These are phyloP conservation scores for Sistotremastrum niveocremeum DNA, from an alignment of 768 basidiomycete species.

Conservation along the genomic window DNA sequence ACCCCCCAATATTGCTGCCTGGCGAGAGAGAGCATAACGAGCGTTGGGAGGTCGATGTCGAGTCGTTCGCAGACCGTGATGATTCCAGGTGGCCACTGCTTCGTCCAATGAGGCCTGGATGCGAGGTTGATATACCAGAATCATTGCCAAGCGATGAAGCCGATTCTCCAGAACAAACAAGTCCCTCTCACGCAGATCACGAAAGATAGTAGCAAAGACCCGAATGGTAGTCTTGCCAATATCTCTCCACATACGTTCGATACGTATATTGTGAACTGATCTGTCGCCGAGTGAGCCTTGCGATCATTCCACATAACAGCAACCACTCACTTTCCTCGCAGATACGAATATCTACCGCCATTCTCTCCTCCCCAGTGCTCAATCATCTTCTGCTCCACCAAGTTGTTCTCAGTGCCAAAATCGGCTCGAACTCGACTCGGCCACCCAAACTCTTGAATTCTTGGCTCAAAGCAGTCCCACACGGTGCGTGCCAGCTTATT, in stretches of 20 bases:
- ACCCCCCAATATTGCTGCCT: conserved; percentile 12
- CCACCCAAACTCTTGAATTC: no score
- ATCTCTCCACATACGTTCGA: conserved; percentile 16
- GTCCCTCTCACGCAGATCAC: conserved; percentile 13
- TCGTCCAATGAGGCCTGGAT: conserved; percentile 16
- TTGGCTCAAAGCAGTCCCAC: no score
- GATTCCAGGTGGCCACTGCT: conserved; percentile 14
- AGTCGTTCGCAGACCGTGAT: conserved; percentile 14
- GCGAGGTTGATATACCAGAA: conserved; percentile 16
- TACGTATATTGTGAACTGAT: conserved; percentile 17
- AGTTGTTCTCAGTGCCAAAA: conserved; percentile 11
- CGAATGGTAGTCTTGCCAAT: conserved; percentile 18
- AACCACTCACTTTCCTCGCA: no score
- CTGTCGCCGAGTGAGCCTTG: no score
- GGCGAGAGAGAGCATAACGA: conserved; percentile 14
- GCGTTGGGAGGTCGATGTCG: conserved; percentile 10
- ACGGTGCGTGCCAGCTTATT: conserved; percentile 16
- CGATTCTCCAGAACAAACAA: conserved; percentile 15
- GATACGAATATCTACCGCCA: no score
- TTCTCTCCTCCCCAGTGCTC: conserved; percentile 2
- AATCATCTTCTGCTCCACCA: conserved; percentile 10
- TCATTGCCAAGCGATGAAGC: conserved; percentile 13
- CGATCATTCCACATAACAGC: no score
- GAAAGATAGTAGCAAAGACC: conserved; percentile 16
- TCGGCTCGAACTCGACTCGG: no score